phyloP scores from a whole-genome alignment of 495 filamentous ascomycete genomes.

The Penicillium manginii region DNA sequence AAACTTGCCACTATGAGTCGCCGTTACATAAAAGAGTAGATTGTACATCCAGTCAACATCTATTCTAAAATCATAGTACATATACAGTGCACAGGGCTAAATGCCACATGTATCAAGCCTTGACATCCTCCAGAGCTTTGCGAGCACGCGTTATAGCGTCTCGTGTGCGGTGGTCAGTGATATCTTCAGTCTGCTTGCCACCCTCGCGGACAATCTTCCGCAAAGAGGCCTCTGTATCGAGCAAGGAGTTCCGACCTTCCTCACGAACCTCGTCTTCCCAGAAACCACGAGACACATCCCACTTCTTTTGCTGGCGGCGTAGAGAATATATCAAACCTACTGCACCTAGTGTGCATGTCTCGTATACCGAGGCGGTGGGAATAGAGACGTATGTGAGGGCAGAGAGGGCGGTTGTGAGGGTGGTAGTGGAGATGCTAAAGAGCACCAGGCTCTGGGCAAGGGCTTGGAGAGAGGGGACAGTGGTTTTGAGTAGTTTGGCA shows the following conservation, averaged over 20 bases:
- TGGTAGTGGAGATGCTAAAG: slow-evolving; percentile 69
- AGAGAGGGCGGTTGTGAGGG: slow-evolving; percentile 64
- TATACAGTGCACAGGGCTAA: slow-evolving; percentile 16
- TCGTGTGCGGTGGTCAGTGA: slow-evolving; percentile 50
- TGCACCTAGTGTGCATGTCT: slow-evolving; percentile 78
- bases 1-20: too few species aligned
- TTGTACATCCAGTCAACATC: slow-evolving; percentile 26
- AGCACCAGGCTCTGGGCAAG: slow-evolving; percentile 78
- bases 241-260: slow-evolving; percentile 74
- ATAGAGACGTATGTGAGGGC: slow-evolving; percentile 70
- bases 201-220: slow-evolving; percentile 58
- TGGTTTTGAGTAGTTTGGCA: slow-evolving; percentile 56
- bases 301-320: slow-evolving; percentile 73
- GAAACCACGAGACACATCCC: slow-evolving; percentile 68
- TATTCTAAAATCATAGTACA: slow-evolving; percentile 25
- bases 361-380: slow-evolving; percentile 62
- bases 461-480: slow-evolving; percentile 76
- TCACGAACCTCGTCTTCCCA: slow-evolving; percentile 83
- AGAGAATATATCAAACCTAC: slow-evolving; percentile 75
- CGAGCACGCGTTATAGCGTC: slow-evolving; percentile 55
- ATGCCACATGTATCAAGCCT: slow-evolving; percentile 17
- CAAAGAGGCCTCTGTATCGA: slow-evolving; percentile 67
- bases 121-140: slow-evolving; percentile 56
- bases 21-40: slow-evolving; percentile 27
- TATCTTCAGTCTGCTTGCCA: slow-evolving; percentile 36